These are phyloP conservation scores for Mycena filopes DNA, from an alignment of 768 basidiomycete genomes.

Conservation along the genomic window DNA sequence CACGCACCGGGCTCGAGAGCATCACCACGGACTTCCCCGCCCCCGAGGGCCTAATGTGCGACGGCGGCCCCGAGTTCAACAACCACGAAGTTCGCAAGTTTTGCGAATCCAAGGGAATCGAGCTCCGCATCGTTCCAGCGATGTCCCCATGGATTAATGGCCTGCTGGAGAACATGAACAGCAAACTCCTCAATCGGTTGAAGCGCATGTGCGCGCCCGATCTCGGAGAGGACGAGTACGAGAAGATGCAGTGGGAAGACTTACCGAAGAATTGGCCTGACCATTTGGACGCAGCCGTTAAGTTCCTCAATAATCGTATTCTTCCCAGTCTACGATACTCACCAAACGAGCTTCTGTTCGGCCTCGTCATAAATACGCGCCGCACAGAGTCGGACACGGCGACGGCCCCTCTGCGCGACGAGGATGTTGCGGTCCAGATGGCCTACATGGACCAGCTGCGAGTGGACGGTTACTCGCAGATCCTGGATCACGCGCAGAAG, in stretches of 20 bases:
- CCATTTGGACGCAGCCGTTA: conserved; percentile 35
- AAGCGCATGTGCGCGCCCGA: conserved; percentile 36
- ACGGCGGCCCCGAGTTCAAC: conserved; percentile 11
- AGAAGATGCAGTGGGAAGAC: conserved; percentile 9
- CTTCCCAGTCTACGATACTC: conserved; percentile 7
- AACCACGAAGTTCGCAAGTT: neutral
- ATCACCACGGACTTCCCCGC: no score
- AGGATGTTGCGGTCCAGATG: conserved; percentile 30
- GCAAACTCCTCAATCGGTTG: conserved; percentile 31
- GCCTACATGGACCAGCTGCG: conserved; percentile 35
- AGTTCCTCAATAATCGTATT: conserved; percentile 7
- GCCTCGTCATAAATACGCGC: conserved; percentile 1
- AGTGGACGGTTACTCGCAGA: conserved; percentile 31
- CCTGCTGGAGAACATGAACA: conserved; percentile 41
- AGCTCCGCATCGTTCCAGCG: conserved; percentile 20
- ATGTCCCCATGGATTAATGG: conserved; percentile 47
- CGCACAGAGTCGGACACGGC: neutral
- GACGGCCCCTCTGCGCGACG: neutral
- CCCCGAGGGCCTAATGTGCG: conserved; percentile 7
- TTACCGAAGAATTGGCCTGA: conserved; percentile 39
- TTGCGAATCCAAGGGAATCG: neutral
- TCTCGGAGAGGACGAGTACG: conserved; percentile 31
- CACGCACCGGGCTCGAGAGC: no score
- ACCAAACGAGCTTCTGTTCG: conserved; percentile 7
- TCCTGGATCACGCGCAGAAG: conserved; percentile 27